Base-by-base conservation (phyloP, 2,329 filamentous ascomycete species). In the Monascus ruber region DNA sequence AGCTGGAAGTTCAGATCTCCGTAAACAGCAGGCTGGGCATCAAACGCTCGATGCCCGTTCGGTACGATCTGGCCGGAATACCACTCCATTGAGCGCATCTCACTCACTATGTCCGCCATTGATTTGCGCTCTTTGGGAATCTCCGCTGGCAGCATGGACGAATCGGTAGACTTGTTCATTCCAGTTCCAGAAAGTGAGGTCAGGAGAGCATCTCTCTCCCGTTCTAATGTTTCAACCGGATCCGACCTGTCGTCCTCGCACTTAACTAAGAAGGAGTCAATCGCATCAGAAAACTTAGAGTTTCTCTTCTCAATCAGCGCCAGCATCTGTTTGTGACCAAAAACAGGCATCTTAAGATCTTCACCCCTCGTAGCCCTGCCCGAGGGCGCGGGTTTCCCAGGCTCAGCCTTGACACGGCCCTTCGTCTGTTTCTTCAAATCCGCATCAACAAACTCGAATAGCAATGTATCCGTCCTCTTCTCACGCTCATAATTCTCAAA, bases 51-150 rank as follows among this genome's bases (percentile, higher is more conserved):
- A 65, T 95, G 87, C 0, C 91, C 91, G 49, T 94, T 84, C 0
- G 88, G 86, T 1, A 96, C 88, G 46, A 98, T 87, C 62, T 98
- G 91, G 0, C 81, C 81, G 4, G 79, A 83, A 54, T 98, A 98
- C 85, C 88, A 94, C 24, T 88, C 72, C 50, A 83, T 76, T 6
- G 77, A 74, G 52, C 85, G 86, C 29, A 98, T 77, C 54, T 95
- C 85, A 26, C 78, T 70, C 2, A 98, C 72, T 28, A 98, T 96
- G 37, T 94, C 83, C 0, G 84, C 73, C 26, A 98, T 85, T 2
- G 75, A 71, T 54, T 85, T 83, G 34, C 91, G 75, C 46, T 94
- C 83, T 35, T 73, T 77, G 0, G 89, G 89, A 37, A 96, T 94
- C 1, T 70, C 73, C 27, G 74, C 71, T 0, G 85, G 85, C 17